phyloP scores from a whole-genome alignment of 306 rosid genomes.

The Begonia masoniana region DNA sequence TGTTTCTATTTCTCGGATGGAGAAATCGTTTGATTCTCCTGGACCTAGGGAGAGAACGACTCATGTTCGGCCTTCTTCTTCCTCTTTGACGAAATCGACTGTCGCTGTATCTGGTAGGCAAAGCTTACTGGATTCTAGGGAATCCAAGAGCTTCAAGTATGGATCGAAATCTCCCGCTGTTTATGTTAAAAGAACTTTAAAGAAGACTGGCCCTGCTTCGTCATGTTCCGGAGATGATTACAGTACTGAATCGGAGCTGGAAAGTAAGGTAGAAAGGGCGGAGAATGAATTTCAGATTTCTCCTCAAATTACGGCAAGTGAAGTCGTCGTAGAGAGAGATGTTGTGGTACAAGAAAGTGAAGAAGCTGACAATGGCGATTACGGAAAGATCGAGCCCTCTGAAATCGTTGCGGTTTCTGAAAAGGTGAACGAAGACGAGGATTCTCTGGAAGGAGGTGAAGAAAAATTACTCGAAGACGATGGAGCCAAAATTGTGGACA shows the following conservation, averaged over 20 bases:
- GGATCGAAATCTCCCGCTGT: slow-evolving; percentile 6
- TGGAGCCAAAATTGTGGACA: slow-evolving; percentile 12
- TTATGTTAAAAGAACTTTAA: not conserved
- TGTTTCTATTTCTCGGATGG: slow-evolving; percentile 35
- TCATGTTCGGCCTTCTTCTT: slow-evolving; percentile 9
- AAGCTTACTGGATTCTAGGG: slow-evolving; percentile 2
- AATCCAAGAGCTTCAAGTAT: not conserved
- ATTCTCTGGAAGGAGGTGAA: slow-evolving; percentile 9
- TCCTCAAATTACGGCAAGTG: no score
- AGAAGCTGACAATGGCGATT: not conserved
- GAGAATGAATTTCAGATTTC: no score
- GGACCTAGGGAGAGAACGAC: slow-evolving; percentile 28
- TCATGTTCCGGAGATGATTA: not conserved
- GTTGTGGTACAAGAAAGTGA: not conserved
- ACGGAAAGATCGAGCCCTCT: no score
- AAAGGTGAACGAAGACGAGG: slow-evolving; percentile 5
- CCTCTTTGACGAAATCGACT: not conserved
- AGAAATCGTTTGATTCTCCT: slow-evolving; percentile 36
- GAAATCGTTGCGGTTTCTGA: not conserved
- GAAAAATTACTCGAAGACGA: slow-evolving; percentile 13
- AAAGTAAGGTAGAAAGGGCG: no score
- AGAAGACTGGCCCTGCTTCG: not conserved
- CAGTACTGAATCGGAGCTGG: no score
- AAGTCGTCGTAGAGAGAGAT: not conserved
- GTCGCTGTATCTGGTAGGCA: no score